Base-by-base conservation (phyloP, 768 basidiomycete genomes). In the Pulveroboletus sp. region DNA sequence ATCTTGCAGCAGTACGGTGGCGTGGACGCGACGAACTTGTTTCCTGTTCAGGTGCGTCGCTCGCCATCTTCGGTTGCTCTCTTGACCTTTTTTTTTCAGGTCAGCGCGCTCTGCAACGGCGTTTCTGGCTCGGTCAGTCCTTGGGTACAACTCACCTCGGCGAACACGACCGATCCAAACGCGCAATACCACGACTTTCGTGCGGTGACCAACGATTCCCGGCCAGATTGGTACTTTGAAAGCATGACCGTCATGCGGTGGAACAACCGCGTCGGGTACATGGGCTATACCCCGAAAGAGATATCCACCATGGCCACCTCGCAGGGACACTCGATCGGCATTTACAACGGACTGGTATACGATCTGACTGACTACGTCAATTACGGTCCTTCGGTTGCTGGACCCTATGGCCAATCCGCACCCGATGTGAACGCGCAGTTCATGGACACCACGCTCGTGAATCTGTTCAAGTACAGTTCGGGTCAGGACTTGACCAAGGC, bases 181-280 rank as follows among this genome's bases (percentile, higher is more conserved):
- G 75, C 86, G 1, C 75, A 82, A 59, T 99, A 98, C 65, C 96
- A 98, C 66, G 95, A 99, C 65, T 99, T 99, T 81, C 88, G 95
- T 16, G 85, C 85, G 0, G 84, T 76, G 63, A 86, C 85, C 30
- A 87, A 84, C 51, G 95, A 98, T 62, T 86, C 87, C 0, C 82
- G 96, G 9, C 95, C 96, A 0, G 96, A 99, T 63, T 99, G 96
- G 96, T 99, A 98, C 68, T 93, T 89, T 56, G 88, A 98, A 71
- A 76, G 75, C 51, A 98, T 99, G 96, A 88, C 89, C 3, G 67
- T 80, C 63, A 86, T 99, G 86, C 88, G 96, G 7, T 96, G 86
- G 75, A 85, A 82, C 45, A 82, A 82, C 58, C 88, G 95, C 32
- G 79, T 83, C 34, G 96, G 96, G 0, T 97, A 94, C 64, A 62